These are phyloP conservation scores for Triticum urartu DNA, from an alignment of 176 grass and related monocot genomes.

Conservation along the genomic window DNA sequence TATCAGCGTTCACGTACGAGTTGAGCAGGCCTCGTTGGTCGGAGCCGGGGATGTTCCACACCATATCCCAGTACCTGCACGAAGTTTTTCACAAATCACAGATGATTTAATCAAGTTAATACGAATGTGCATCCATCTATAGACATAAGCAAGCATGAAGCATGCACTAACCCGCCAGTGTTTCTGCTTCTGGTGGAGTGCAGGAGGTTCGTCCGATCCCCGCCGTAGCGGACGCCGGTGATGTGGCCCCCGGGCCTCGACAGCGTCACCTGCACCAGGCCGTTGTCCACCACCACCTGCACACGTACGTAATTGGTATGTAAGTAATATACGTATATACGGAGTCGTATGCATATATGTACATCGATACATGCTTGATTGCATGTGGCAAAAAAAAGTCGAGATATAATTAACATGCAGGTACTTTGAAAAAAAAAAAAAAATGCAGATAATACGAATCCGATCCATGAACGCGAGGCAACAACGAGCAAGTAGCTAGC, in stretches of 20 bases:
- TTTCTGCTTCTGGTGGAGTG: not conserved
- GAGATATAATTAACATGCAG: no score
- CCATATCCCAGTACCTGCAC: not conserved
- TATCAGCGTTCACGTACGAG: not conserved
- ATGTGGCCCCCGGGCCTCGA: not conserved
- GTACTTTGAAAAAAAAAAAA: no score
- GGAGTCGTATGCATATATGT: no score
- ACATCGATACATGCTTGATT: no score
- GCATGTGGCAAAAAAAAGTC: no score
- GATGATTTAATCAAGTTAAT: no score
- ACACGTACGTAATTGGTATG: no score
- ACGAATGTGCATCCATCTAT: no score
- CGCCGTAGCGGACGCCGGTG: not conserved
- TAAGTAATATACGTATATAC: no score
- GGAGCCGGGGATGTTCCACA: not conserved
- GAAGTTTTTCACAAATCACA: not conserved
- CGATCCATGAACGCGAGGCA: no score
- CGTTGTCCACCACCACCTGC: not conserved
- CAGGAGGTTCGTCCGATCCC: not conserved
- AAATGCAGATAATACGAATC: no score
- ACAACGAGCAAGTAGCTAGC: no score
- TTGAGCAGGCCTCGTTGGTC: not conserved
- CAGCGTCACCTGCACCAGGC: not conserved
- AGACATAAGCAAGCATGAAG: not conserved
- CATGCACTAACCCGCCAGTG: not conserved